Base-by-base conservation (phyloP, 2,329 filamentous ascomycete species). In the Ceratocystiopsis minuta region DNA sequence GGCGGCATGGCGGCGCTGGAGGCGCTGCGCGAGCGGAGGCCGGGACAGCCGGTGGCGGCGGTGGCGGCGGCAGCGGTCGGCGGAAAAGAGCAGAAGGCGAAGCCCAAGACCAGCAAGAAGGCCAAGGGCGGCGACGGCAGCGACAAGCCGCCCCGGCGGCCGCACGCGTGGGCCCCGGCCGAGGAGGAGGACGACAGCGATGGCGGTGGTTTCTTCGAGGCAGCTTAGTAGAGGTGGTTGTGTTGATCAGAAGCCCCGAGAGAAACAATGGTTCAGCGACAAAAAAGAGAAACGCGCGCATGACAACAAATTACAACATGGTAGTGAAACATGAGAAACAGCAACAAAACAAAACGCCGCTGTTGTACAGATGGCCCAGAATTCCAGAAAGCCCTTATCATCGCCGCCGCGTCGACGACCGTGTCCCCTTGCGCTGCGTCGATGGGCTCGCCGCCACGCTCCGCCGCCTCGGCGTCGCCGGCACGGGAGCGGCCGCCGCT, bases 161-260 rank as follows among this genome's bases (percentile, higher is more conserved):
- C 34, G 33, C 11, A 17, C 12, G 20, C 20, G 20, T 7, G 4
- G 11, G 14, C n/a, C 15, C 18, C 33, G 37, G 37, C 41, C 13
- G 37, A 28, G 10, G 43, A 44, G 33, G 33, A 34, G 1, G 34
- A 40, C 9, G 48, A 45, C 35, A 43, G 42, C 40, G 45, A 46
- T 43, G 69, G 68, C 15, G 72, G 68, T 3, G 43, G 70, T 13
- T 78, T 78, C 57, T 77, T 78, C 50, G 70, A 75, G 51, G 54
- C n/a, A n/a, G n/a, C n/a, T n/a, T n/a, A n/a, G n/a, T n/a, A n/a
- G n/a, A n/a, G n/a, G n/a, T n/a, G n/a, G n/a, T n/a, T n/a, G n/a
- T n/a, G n/a, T n/a, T n/a, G n/a, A n/a, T n/a, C n/a, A n/a, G n/a
- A n/a, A n/a, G n/a, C n/a, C n/a, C n/a, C n/a, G n/a, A n/a, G n/a